phyloP scores from a whole-genome alignment of 768 basidiomycete genomes.

The Rhizopogon roseolus region DNA sequence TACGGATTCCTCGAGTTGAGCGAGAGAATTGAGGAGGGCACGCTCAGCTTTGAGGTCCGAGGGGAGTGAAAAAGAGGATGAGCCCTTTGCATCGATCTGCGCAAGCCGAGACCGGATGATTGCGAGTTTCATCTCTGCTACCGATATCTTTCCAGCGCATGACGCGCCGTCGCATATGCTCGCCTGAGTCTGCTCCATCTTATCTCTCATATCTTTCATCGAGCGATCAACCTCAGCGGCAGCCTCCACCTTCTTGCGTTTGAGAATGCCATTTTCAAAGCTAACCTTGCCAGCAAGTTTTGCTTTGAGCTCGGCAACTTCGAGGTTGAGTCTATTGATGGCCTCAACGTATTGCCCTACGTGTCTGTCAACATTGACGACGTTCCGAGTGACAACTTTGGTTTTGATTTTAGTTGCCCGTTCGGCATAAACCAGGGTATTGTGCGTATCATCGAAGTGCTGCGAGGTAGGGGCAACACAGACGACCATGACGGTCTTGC shows the following conservation, averaged over 20 bases:
- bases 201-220: constrained; percentile 65
- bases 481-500: constrained; percentile 99
- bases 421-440: constrained; percentile 96
- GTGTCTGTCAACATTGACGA: constrained; percentile 91
- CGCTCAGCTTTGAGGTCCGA: constrained; percentile 71
- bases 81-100: constrained; percentile 43
- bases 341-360: constrained; percentile 95
- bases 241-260: constrained; percentile 68
- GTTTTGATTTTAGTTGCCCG: constrained; percentile 98
- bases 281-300: constrained; percentile 71
- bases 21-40: constrained; percentile 61
- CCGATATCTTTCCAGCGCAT: constrained; percentile 65
- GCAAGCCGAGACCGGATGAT: constrained; percentile 59
- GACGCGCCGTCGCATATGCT: constrained; percentile 73
- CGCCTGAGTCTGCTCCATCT: constrained; percentile 65
- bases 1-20: constrained; percentile 65
- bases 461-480: constrained; percentile 92
- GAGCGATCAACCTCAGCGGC: constrained; percentile 69
- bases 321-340: constrained; percentile 80
- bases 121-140: constrained; percentile 64
- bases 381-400: constrained; percentile 92
- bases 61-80: constrained; percentile 34
- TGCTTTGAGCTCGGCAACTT: constrained; percentile 82
- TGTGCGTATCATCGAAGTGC: constrained; percentile 98
- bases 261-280: constrained; percentile 56